Evolutionary conservation across 1,284 basidiomycete species (phyloP).

Genomic region (Sphagnurus paluster): DNA sequence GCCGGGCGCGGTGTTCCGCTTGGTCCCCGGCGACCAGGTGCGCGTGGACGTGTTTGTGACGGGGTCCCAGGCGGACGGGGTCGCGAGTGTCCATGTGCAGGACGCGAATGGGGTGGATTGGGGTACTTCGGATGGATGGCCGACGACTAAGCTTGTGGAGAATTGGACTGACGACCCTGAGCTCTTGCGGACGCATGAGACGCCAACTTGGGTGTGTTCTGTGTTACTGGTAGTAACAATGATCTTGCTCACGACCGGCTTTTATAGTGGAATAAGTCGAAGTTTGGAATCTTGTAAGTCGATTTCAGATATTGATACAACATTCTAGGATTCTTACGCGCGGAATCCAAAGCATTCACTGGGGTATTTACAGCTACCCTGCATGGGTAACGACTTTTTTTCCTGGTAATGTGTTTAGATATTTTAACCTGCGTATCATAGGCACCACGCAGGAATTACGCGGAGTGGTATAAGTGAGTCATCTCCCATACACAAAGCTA

Average conservation of each 20-base stretch:
- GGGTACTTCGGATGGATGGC: constrained; percentile 36
- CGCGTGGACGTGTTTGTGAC: constrained; percentile 42
- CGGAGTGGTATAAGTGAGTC: constrained; percentile 57
- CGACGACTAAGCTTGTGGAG: constrained; percentile 35
- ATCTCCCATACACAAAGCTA: neutral
- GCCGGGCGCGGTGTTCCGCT: constrained; percentile 37
- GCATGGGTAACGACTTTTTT: constrained; percentile 40
- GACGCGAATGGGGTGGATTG: constrained; percentile 32
- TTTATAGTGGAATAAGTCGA: constrained; percentile 44
- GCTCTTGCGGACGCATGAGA: constrained; percentile 44
- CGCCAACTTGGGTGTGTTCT: constrained; percentile 48
- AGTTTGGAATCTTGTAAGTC: constrained; percentile 59
- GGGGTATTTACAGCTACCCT: constrained; percentile 57
- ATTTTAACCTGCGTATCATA: neutral
- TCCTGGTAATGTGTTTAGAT: too few relatives aligned
- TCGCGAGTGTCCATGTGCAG: constrained; percentile 34
- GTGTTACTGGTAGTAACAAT: neutral
- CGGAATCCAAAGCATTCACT: constrained; percentile 54
- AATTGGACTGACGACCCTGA: constrained; percentile 39
- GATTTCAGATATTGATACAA: neutral
- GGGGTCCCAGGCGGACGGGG: constrained; percentile 25
- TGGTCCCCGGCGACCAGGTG: constrained; percentile 46
- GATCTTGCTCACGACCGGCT: neutral
- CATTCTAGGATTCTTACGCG: neutral
- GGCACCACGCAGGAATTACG: constrained; percentile 43